Base-by-base conservation (phyloP, 148 eudicot species). In the Nyssa sinensis region DNA sequence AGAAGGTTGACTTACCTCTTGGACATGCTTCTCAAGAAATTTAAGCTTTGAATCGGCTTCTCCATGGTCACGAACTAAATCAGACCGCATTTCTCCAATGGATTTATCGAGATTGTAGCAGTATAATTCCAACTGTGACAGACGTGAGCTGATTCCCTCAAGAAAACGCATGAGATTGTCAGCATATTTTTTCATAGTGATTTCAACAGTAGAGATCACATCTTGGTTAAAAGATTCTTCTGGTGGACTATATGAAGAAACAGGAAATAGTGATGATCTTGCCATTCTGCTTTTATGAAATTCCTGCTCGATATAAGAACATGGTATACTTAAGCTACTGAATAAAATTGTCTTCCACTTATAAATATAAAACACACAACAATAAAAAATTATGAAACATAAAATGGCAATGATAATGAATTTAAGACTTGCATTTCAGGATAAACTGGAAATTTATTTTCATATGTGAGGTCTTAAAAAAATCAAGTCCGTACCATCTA, bases 161-260 rank as follows among this genome's bases (percentile, higher is more conserved):
- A 95, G 96, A 84, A 95, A 95, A 58, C 99, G 96, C 96, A 89
- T 89, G 79, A 92, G 84, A 86, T 95, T 92, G 84, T 95, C 99
- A 29, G 96, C 68, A 83, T 92, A 77, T 81, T 90, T 95, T 78
- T 95, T 95, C 94, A 92, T 85, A 66, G 94, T 88, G 81, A 84
- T 90, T 32, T 95, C 99, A 78, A 95, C 97, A 71, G 92, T 78
- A 44, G 77, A 69, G 29, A 88, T 70, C 58, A 95, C 76, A 69
- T 93, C 99, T 76, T 91, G 91, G 73, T 81, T 85, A 59, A 82
- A 71, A 35, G 98, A 79, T 25, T 89, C 97, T 77, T 91, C 99
- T 8, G 94, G 98, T 66, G 88, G 93, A 77, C 88, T 82, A 77
- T 89, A 93, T 47, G 85, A 79, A 37, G 89, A 59, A 24, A 93